Evolutionary conservation across 495 filamentous ascomycete genomes (phyloP), one percentile per base, ranked within the genome.

Genomic region (Aspergillus haitiensis): DNA sequence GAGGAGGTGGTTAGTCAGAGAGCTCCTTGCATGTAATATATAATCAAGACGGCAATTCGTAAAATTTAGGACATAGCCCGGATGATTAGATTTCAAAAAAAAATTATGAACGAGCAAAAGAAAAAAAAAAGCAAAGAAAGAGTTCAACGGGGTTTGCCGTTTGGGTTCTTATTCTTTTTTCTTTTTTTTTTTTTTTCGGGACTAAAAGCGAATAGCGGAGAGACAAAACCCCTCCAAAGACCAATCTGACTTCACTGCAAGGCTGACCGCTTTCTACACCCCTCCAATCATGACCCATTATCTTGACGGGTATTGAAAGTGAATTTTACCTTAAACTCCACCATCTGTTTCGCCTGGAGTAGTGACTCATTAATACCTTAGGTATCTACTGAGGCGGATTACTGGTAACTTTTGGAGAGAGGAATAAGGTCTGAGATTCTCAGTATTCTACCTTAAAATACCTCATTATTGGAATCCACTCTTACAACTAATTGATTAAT

Each of bases 41-140:
- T 21, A 9, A 47, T 16, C 16, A 47, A 18, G 3, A 16, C 12
- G 16, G 21, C 44, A 47, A 47, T 47, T 47, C 4, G 44, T 16
- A 47, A 21, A 18, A 9, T 16, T 40, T 9, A 40, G 37, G 37
- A 8, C 37, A 40, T 40, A n/a, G 37, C n/a, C 37, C 37, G 9
- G 9, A 9, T n/a, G 2, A 40, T n/a, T 11, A 3, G n/a, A 40
- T 6, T 40, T 40, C 3, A 5, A 40, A 8, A 40, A 40, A 40
- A 40, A 7, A 40, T 7, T 3, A 40, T 40, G 15, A 42, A 42
- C 15, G 39, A 16, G 44, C 44, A 47, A 47, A 47, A 47, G 5
- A 18, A 44, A 61, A 47, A 45, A 11, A 61, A 61, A 61, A 56
- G 45, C 5, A n/a, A 40, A n/a, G n/a, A 40, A 40, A 40, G 7